Base-by-base conservation (phyloP, 768 basidiomycete genomes). In the Suillus weaverae region DNA sequence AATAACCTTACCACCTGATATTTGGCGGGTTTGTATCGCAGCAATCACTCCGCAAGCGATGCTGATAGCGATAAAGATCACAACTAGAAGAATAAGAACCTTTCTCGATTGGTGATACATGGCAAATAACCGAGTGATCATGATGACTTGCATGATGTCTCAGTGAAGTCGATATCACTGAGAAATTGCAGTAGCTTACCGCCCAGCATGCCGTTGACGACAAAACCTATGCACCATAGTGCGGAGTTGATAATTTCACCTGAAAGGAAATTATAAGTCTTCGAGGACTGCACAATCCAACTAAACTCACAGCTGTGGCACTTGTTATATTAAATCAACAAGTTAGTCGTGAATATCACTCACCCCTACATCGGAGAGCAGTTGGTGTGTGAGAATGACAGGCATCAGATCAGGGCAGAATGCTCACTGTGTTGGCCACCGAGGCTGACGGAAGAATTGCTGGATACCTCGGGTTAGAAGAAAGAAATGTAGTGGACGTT, bases 81-180 rank as follows among this genome's bases (percentile, higher is more conserved):
- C 54, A 36, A 36, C 18, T 10, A 53, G 18, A 53, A 33, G 1
- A 32, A 53, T 33, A 20, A 53, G 51, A 32, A 53, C 5, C 9
- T 53, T 53, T 53, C 32, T 53, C 30, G 32, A 53, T 53, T 32
- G 30, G 32, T 53, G 51, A 53, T 55, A n/a, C 54, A 55, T 55
- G 33, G 33, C 54, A 55, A 36, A 20, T 55, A 55, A 22, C 13
- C 54, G 54, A 36, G 6, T n/a, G 54, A 36, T 33, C 36, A 38
- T 35, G n/a, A 56, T 38, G 36, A 18, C 55, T 56, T 22, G n/a
- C n/a, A 26, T 26, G 14, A 14, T 56, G 7, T 36, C 1, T 26
- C 13, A 56, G 11, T 53, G 5, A 11, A 53, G 32, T 53, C 4
- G 14, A 50, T 36, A 56, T 22, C 35, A 36, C n/a, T n/a, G 36